Evolutionary conservation across 768 basidiomycete genomes (phyloP).

Genomic region (Ephemerocybe angulata): DNA sequence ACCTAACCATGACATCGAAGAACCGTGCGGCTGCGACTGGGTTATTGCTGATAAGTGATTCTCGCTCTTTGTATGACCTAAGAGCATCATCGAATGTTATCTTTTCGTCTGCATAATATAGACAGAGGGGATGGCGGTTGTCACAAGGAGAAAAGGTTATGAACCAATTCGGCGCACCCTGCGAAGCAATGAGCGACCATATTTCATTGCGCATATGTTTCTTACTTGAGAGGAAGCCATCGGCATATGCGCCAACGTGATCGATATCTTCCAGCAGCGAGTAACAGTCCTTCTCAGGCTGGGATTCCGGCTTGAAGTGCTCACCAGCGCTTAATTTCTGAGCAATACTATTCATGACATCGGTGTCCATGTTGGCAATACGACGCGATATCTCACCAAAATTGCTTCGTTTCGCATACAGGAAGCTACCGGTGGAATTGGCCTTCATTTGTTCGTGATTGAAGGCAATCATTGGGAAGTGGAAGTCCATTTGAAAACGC

Average conservation of each 20-base stretch:
- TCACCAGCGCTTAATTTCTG: background rate
- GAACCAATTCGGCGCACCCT: no score
- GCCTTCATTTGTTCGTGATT: slow-evolving; percentile 30
- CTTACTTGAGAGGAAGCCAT: background rate
- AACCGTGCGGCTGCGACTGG: slow-evolving; percentile 27
- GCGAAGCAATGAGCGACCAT: no score
- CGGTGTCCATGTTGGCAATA: slow-evolving; percentile 16
- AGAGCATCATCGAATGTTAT: background rate
- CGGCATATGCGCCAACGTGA: background rate
- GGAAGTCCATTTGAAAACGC: slow-evolving; percentile 29
- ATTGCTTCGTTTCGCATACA: slow-evolving; percentile 8
- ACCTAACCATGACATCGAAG: slow-evolving; percentile 27
- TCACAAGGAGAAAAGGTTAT: slow-evolving; percentile 1
- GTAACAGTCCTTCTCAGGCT: slow-evolving; percentile 1
- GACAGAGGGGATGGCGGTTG: background rate
- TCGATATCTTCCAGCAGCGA: background rate
- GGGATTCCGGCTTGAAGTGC: background rate
- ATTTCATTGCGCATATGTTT: background rate
- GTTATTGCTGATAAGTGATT: slow-evolving; percentile 13
- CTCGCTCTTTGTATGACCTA: slow-evolving; percentile 1
- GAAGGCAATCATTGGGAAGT: slow-evolving; percentile 29
- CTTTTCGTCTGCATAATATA: background rate
- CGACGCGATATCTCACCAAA: slow-evolving; percentile 20
- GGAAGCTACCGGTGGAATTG: slow-evolving; percentile 4
- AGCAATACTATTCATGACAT: slow-evolving; percentile 7